phyloP scores from a whole-genome alignment of 2,329 filamentous ascomycete genomes.

The Aspergillus sp. region DNA sequence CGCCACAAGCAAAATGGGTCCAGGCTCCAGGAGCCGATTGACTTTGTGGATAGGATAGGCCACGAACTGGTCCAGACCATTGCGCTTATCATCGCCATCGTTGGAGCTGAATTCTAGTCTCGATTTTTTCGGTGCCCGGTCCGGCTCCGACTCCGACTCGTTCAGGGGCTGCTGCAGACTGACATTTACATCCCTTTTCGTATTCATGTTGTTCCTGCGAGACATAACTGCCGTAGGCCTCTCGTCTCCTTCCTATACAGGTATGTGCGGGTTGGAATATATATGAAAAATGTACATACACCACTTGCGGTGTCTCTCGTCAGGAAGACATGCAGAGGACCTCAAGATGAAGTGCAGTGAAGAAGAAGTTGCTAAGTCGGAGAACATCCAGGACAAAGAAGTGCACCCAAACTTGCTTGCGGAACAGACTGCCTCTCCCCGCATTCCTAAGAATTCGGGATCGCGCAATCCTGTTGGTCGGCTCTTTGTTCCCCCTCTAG shows the following conservation, averaged over 20 bases:
- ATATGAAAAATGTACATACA: background rate
- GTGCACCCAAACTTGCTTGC: background rate
- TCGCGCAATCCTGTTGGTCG: background rate
- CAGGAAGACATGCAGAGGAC: background rate
- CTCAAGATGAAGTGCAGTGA: background rate
- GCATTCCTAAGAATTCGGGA: background rate
- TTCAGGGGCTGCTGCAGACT: background rate
- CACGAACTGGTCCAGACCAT: slow-evolving; percentile 1
- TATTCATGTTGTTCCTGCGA: background rate
- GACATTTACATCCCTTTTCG: background rate
- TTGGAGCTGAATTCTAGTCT: background rate
- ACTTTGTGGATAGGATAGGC: slow-evolving; percentile 9
- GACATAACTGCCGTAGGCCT: background rate
- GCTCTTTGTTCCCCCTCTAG: background rate
- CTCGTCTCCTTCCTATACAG: background rate
- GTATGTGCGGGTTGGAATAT: background rate
- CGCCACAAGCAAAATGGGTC: slow-evolving; percentile 3
- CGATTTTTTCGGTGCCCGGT: background rate
- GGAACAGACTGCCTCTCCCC: background rate
- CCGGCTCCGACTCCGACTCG: background rate
- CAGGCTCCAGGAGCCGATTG: slow-evolving; percentile 7
- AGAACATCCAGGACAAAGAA: background rate
- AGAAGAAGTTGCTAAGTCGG: background rate
- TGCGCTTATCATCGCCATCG: background rate
- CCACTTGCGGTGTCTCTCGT: background rate